Evolutionary conservation across 1,284 basidiomycete species (phyloP).

Genomic region (Earliella scabrosa): DNA sequence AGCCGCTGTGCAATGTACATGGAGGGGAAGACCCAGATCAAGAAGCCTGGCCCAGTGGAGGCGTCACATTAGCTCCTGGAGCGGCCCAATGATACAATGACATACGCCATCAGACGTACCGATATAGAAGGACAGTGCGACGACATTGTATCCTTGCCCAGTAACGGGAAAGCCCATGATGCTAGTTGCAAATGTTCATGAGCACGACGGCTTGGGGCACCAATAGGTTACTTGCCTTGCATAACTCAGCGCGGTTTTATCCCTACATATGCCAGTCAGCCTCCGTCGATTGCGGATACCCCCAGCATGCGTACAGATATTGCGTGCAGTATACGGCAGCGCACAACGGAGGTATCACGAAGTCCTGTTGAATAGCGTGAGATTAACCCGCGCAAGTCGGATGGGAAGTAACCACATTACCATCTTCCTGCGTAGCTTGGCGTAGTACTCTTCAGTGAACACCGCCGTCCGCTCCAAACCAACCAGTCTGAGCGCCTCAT

Average conservation of each 20-base stretch:
- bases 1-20: slow-evolving; percentile 68
- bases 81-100: too few species aligned
- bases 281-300: background rate
- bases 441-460: slow-evolving; percentile 66
- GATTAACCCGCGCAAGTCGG: too few species aligned
- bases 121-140: slow-evolving; percentile 69
- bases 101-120: too few species aligned
- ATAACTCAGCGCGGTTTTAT: slow-evolving; percentile 72
- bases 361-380: slow-evolving; percentile 43
- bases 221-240: slow-evolving; percentile 47
- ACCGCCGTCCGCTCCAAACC: slow-evolving; percentile 52
- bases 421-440: slow-evolving; percentile 57
- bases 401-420: slow-evolving; percentile 33
- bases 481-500: slow-evolving; percentile 64
- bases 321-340: slow-evolving; percentile 71
- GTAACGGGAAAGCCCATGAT: slow-evolving; percentile 71
- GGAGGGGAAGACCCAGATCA: slow-evolving; percentile 70
- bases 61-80: too few species aligned
- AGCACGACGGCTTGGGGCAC: too few species aligned
- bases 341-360: slow-evolving; percentile 61
- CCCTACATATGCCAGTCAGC: slow-evolving; percentile 38
- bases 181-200: slow-evolving; percentile 37
- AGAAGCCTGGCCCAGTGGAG: too few species aligned
- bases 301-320: slow-evolving; percentile 48
- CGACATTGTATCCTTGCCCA: slow-evolving; percentile 69